phyloP scores from a whole-genome alignment of 306 rosid genomes.

The Cucumis hystrix region DNA sequence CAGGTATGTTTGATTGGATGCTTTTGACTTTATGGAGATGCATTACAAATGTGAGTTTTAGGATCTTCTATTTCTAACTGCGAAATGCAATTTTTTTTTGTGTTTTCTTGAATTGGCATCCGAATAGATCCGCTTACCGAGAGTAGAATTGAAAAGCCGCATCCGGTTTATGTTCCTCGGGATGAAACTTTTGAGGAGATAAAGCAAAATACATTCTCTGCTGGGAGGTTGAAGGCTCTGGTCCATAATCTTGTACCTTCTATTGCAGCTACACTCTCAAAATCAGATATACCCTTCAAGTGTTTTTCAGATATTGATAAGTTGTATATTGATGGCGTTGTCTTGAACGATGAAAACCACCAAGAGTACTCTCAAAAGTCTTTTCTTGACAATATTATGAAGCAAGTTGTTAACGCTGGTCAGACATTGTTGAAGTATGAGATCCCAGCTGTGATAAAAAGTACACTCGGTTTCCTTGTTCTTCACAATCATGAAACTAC shows the following conservation, averaged over 20 bases:
- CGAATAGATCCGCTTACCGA: conserved; percentile 52
- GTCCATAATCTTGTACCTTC: conserved; percentile 85
- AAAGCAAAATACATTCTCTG: conserved; percentile 66
- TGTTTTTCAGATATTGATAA: conserved; percentile 81
- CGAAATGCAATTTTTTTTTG: neutral
- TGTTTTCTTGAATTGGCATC: neutral
- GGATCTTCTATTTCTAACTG: neutral
- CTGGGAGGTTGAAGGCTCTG: conserved; percentile 83
- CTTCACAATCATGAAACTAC: neutral
- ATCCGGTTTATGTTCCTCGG: conserved; percentile 90
- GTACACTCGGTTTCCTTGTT: conserved; percentile 19
- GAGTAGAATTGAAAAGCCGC: conserved; percentile 88
- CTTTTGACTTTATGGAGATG: neutral
- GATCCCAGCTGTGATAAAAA: conserved; percentile 55
- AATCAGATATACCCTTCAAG: conserved; percentile 66
- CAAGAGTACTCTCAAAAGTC: conserved; percentile 16
- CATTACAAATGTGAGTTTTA: neutral
- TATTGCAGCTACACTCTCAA: conserved; percentile 60
- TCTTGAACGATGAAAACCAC: conserved; percentile 45
- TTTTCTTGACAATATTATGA: conserved; percentile 36
- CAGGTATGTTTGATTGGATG: conserved; percentile 27
- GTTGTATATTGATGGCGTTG: conserved; percentile 65
- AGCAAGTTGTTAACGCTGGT: conserved; percentile 40
- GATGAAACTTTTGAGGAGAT: conserved; percentile 92
- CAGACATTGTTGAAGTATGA: conserved; percentile 59